Base-by-base conservation (phyloP, 1,139 yeast genomes). In the Candida mesenterica region DNA sequence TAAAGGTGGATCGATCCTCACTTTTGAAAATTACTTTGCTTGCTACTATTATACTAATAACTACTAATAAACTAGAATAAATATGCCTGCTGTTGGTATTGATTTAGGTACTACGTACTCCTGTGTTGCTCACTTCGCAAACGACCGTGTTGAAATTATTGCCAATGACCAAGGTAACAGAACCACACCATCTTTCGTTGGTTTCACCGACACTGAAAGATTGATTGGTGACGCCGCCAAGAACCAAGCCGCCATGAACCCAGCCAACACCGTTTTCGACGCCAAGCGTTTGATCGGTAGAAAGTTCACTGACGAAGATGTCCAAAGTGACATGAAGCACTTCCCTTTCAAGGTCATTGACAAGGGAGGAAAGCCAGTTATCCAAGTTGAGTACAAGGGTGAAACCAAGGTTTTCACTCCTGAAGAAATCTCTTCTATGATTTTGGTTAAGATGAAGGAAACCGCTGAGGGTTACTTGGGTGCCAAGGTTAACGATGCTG, bases 61-160 rank as follows among this genome's bases (percentile, higher is more conserved):
- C n/a, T n/a, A n/a, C n/a, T n/a, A n/a, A n/a, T n/a, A n/a, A n/a
- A n/a, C n/a, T n/a, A n/a, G n/a, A n/a, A n/a, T n/a, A n/a, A 74
- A 64, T 29, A 39, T 39, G 42, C 42, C 42, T 33, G 88, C 89
- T 64, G 77, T 82, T 53, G 90, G 90, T 66, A 82, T 82, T 67
- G 90, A 82, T 72, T 81, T 82, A 73, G 90, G 90, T 68, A 82
- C 90, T 43, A 82, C 90, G 40, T 82, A 82, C 70, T 82, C 90
- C 37, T 82, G 90, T 78, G 90, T 82, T 51, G 90, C 87, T 43
- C 82, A 79, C 62, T 79, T 76, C 52, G 65, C 83, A 41, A 81
- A 81, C 52, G 88, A 82, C 54, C 70, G 82, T 53, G 86, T 79
- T 43, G 87, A 79, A 62, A 79, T 79, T 56, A 78, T 79, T 52